phyloP scores from a whole-genome alignment of 257 asterid genomes.

The Solanum chmielewskii region DNA sequence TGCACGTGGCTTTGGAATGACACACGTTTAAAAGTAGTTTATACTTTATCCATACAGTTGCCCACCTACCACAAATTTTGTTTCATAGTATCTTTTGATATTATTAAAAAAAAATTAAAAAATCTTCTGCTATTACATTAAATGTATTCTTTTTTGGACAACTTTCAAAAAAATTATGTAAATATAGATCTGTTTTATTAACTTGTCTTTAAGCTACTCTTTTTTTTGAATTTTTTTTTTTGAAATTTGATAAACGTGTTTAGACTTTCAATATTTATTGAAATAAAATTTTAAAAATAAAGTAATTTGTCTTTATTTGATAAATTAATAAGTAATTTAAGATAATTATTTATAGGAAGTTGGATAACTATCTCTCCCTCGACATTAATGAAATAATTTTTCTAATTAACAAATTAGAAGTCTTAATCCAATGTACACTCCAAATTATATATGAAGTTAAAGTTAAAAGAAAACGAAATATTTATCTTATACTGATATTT shows the following conservation, averaged over 20 bases:
- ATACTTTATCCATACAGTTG: neutral
- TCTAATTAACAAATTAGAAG: neutral
- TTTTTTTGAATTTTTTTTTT: too few relatives aligned
- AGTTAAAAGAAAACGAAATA: neutral
- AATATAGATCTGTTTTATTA: neutral
- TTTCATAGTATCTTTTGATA: neutral
- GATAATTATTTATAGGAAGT: too few relatives aligned
- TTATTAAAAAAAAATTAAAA: too few relatives aligned
- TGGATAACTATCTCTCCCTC: neutral
- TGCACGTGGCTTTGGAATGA: neutral
- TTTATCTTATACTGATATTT: neutral
- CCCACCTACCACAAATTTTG: neutral
- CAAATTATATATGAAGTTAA: neutral
- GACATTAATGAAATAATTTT: neutral
- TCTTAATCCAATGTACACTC: neutral
- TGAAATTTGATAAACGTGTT: neutral
- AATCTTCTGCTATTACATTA: too few relatives aligned
- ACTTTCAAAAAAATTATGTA: too few relatives aligned
- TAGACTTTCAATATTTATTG: neutral
- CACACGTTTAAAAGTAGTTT: neutral
- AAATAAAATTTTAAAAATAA: too few relatives aligned
- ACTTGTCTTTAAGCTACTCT: too few relatives aligned
- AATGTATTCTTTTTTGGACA: neutral
- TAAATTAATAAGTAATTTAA: too few relatives aligned
- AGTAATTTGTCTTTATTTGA: neutral